Evolutionary conservation across 2,329 filamentous ascomycete genomes (phyloP).

Genomic region (Ophiobolus disseminans): DNA sequence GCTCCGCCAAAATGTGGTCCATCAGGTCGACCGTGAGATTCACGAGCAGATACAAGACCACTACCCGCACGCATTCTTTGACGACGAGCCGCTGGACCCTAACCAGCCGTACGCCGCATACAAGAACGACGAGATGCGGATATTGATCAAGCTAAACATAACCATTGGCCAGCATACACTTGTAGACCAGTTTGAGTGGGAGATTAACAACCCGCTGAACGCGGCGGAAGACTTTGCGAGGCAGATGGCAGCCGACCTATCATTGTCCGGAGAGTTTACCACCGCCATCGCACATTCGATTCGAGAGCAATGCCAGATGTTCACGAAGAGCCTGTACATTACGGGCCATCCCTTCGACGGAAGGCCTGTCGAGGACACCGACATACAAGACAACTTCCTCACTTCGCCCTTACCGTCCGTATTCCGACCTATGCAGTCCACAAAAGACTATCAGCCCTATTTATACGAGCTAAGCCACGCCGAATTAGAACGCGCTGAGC

Average conservation of each 20-base stretch:
- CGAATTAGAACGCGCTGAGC: constrained; percentile 87
- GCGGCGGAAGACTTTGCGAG: constrained; percentile 93
- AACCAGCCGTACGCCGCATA: constrained; percentile 90
- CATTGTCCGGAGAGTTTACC: constrained; percentile 91
- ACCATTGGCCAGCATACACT: constrained; percentile 94
- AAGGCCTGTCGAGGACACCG: constrained; percentile 87
- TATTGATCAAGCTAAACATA: constrained; percentile 94
- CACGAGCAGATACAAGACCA: constrained; percentile 91
- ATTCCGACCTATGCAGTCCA: constrained; percentile 88
- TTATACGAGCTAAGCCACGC: constrained; percentile 92
- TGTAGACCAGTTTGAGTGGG: constrained; percentile 98
- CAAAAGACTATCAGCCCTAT: constrained; percentile 92
- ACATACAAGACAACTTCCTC: constrained; percentile 84
- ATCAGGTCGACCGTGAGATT: constrained; percentile 76
- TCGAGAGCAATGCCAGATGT: constrained; percentile 92
- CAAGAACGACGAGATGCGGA: constrained; percentile 99
- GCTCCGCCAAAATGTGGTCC: constrained; percentile 60
- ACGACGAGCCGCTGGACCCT: constrained; percentile 89
- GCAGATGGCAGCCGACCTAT: constrained; percentile 87
- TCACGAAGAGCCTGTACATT: constrained; percentile 91
- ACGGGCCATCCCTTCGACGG: constrained; percentile 95
- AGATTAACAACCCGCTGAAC: constrained; percentile 93
- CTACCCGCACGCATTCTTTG: constrained; percentile 87
- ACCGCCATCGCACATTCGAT: constrained; percentile 98
- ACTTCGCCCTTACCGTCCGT: constrained; percentile 81